Conservation (phyloP, 371 early-diverging fungal species). For the Conidiobolus incongruus region DNA sequence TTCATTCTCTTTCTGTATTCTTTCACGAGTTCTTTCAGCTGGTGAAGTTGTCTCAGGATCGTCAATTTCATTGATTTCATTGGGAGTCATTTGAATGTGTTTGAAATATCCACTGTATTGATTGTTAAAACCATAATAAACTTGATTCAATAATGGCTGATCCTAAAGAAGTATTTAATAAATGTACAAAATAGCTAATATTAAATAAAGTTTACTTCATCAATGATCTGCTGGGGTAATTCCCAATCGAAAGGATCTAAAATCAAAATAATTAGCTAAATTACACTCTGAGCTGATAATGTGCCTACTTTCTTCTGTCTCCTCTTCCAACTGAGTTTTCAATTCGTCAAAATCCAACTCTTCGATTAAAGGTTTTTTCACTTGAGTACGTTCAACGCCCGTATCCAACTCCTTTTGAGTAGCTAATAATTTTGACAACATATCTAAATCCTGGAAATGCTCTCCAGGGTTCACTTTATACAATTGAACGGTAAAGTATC, state of each 20-base stretch:
- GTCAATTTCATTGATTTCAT: conserved; percentile 58
- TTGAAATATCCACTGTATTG: conserved; percentile 54
- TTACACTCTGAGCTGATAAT: neutral
- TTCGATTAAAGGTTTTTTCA: conserved; percentile 4
- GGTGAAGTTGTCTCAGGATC: conserved; percentile 47
- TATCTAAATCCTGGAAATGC: conserved; percentile 65
- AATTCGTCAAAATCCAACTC: neutral
- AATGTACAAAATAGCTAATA: neutral
- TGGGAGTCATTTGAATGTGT: conserved; percentile 53
- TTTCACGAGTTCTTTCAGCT: conserved; percentile 27
- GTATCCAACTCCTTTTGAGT: conserved; percentile 22
- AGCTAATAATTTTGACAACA: conserved; percentile 58
- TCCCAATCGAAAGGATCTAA: conserved; percentile 62
- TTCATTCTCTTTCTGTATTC: conserved; percentile 40
- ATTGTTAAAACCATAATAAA: conserved; percentile 78
- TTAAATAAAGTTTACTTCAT: conserved; percentile 9
- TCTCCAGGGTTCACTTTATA: conserved; percentile 59
- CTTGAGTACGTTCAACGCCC: neutral
- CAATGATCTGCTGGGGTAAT: conserved; percentile 43
- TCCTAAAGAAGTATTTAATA: neutral
- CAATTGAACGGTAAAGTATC: conserved; percentile 45
- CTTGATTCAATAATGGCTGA: conserved; percentile 5
- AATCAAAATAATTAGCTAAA: conserved; percentile 1
- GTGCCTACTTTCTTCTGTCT: neutral
- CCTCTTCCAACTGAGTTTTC: neutral